phyloP scores from a whole-genome alignment of 2,329 filamentous ascomycete species.

The Paracoccidioides lutzii region DNA sequence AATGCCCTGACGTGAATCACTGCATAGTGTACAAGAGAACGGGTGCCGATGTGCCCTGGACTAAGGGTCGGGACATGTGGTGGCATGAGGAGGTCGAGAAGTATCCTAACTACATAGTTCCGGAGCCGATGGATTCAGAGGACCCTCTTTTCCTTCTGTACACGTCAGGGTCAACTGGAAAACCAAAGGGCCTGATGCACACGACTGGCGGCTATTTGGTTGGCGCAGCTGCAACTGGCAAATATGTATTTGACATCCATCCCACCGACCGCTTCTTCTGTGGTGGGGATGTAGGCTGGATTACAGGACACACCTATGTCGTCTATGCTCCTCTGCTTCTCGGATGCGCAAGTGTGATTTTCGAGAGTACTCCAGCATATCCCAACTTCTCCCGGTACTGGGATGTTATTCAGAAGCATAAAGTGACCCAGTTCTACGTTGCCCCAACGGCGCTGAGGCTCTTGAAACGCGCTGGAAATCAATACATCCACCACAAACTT shows the following conservation, averaged over 20 bases:
- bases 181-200: constrained; percentile 98
- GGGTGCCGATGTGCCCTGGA: constrained; percentile 84
- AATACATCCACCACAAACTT: constrained; percentile 84
- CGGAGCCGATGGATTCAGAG: constrained; percentile 80
- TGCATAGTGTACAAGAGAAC: constrained; percentile 93
- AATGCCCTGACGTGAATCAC: constrained; percentile 76
- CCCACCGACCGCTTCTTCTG: constrained; percentile 91
- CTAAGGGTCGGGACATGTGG: constrained; percentile 78
- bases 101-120: constrained; percentile 83
- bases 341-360: constrained; percentile 88
- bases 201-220: constrained; percentile 91
- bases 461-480: constrained; percentile 86
- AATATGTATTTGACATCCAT: constrained; percentile 98
- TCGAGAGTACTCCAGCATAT: constrained; percentile 94
- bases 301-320: constrained; percentile 96
- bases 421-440: constrained; percentile 96
- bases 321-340: constrained; percentile 91
- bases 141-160: constrained; percentile 96
- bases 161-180: constrained; percentile 93
- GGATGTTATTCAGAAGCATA: constrained; percentile 93
- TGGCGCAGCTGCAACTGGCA: constrained; percentile 83
- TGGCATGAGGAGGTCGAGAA: constrained; percentile 99
- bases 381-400: constrained; percentile 97
- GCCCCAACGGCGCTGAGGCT: constrained; percentile 86
- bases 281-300: constrained; percentile 96